Evolutionary conservation across 352 stramenopile genomes (phyloP), one percentile per base, ranked within the genome.

Genomic region (Phytophthora constricta): DNA sequence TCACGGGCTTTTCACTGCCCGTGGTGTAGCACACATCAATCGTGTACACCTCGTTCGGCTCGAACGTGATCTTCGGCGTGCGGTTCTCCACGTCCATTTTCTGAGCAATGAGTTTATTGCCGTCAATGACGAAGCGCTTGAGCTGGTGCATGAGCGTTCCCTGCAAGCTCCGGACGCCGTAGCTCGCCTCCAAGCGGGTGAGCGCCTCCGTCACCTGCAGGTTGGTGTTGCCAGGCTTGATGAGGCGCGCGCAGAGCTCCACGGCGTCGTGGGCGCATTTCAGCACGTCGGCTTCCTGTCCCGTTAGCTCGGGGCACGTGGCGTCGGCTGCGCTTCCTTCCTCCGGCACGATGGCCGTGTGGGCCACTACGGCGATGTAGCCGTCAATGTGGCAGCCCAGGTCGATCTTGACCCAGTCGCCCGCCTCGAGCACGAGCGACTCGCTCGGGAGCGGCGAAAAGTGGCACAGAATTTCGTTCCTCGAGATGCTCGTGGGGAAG

Each of bases 91-190:
- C 72, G 70, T 98, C 92, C n/a, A 96, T 80, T 69, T 95, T 94
- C 70, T 96, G 80, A 27, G 97, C 80, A 56, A 98, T 97, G 28
- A 97, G 74, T 81, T 99, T 99, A 73, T 98, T 98, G 58, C 97
- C 98, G 75, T 99, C 97, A 65, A 99, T 98, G 14, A 99, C 96
- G 65, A 96, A 98, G 64, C 96, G 95, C 83, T 99, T 99, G 77
- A 99, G 97, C 87, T 99, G 98, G 80, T 99, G 98, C 97, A 99
- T 99, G 58, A 99, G 83, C 60, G 98, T 98, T 33, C 97, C 98
- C 59, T 98, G 89, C 64, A 99, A 86, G 48, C 96, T 90, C 69
- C 98, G 99, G 62, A 99, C 98, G 51, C 93, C 97, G 77, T 99
- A 99, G 16, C 87, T 75, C 34, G 92, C 86, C 37, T 98, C 97